Percentiles rank a stretch among this genome's conserved stretches.
Evolutionary conservation across 1,284 basidiomycete species (phyloP).

Genomic region (Tremellales sp.): DNA sequence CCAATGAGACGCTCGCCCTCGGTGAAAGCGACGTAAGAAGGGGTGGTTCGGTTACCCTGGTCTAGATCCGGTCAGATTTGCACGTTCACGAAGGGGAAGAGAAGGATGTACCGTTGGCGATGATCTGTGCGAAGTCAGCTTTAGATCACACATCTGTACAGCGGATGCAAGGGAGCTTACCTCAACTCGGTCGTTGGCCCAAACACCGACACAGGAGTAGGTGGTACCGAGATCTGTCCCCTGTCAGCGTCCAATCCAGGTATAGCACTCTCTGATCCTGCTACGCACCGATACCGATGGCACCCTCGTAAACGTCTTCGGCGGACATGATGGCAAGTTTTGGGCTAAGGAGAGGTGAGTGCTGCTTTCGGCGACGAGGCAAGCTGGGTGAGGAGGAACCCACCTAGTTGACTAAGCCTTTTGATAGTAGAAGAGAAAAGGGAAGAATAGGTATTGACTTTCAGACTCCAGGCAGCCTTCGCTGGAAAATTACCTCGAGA

Average conservation of each 20-base stretch:
- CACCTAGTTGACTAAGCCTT: not conserved
- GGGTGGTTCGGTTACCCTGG: constrained; percentile 97
- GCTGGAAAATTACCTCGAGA: too few species aligned
- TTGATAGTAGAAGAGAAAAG: not conserved
- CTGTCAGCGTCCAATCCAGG: constrained; percentile 2
- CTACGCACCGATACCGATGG: constrained; percentile 76
- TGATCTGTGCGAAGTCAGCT: constrained; percentile 63
- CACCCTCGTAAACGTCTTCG: constrained; percentile 92
- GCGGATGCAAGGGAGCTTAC: constrained; percentile 19
- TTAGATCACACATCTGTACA: not conserved
- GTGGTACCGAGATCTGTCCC: constrained; percentile 49
- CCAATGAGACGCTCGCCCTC: constrained; percentile 96
- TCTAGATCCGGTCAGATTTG: constrained; percentile 51
- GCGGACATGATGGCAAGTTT: constrained; percentile 61
- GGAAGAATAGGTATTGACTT: too few species aligned
- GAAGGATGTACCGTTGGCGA: constrained; percentile 66
- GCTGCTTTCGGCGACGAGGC: too few species aligned
- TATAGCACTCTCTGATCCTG: not conserved
- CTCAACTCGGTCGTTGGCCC: constrained; percentile 95
- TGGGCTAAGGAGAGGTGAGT: not conserved
- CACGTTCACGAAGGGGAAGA: not conserved
- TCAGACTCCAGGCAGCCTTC: too few species aligned
- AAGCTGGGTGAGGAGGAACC: not conserved
- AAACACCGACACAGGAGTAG: constrained; percentile 78
- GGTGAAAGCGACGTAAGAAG: constrained; percentile 98